phyloP scores from a whole-genome alignment of 208 protist species.

The Trypanosomatidae sp. region DNA sequence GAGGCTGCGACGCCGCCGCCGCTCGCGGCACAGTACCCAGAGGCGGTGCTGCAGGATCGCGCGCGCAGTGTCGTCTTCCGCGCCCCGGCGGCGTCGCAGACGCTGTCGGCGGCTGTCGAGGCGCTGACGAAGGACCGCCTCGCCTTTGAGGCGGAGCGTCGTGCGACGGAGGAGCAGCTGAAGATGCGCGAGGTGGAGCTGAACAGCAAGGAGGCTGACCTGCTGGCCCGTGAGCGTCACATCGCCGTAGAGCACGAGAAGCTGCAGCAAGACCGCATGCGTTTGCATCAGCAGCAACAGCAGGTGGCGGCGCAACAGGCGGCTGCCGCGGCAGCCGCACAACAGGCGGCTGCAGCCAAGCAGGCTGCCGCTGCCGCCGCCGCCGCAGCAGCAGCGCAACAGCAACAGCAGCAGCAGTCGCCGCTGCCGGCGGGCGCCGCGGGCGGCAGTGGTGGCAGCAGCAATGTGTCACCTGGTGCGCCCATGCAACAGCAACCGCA shows the following conservation, averaged over 20 bases:
- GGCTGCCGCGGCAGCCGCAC: neutral
- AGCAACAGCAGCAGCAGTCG: conserved; percentile 1
- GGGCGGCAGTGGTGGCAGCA: conserved; percentile 10
- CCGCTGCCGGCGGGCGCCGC: conserved; percentile 10
- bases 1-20: conserved; percentile 7
- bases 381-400: conserved; percentile 5
- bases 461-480: no score
- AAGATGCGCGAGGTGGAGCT: conserved; percentile 35
- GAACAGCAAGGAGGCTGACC: conserved; percentile 15
- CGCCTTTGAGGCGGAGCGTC: conserved; percentile 25
- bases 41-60: conserved; percentile 33
- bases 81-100: conserved; percentile 23
- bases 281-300: conserved; percentile 27
- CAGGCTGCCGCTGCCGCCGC: conserved; percentile 1
- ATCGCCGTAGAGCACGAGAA: conserved; percentile 20
- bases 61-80: conserved; percentile 35
- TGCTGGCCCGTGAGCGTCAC: conserved; percentile 16
- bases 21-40: conserved; percentile 59
- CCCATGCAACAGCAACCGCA: conserved; percentile 2
- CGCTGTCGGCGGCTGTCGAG: conserved; percentile 19
- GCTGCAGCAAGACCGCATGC: conserved; percentile 13
- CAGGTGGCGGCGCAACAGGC: conserved; percentile 12
- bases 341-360: conserved; percentile 3
- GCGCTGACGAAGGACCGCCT: conserved; percentile 21
- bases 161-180: conserved; percentile 21